Evolutionary conservation across 768 basidiomycete species (phyloP), one percentile per base, ranked within the genome.

Genomic region (Mycena alexandri): DNA sequence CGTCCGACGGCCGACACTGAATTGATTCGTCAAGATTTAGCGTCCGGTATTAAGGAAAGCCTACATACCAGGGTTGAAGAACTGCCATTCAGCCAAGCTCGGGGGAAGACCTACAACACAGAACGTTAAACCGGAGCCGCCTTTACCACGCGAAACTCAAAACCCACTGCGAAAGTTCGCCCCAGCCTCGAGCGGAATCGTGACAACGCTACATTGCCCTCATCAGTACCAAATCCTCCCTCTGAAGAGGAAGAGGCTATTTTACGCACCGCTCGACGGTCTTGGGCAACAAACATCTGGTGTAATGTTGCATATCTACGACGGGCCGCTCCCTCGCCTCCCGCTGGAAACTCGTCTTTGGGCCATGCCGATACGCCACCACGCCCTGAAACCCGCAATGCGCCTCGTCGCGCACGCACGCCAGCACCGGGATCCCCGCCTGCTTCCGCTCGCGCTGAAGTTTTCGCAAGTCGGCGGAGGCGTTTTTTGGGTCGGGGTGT

Each of bases 81-180:
- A 77, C 46, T 89, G 87, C 87, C 88, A 93, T 68, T 93, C 87
- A 61, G 81, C 82, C 36, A 85, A 78, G 24, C 83, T 74, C 24
- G 78, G 70, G 7, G 78, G 78, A 29, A 91, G 75, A 46, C 73
- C 88, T 90, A 57, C 9, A 67, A 19, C 4, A 34, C 68, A 67
- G 9, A 53, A 24, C 38, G 50, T 33, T 33, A 12, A 64, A 33
- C 38, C 38, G 38, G 4, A 38, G 38, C 38, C 38, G 10, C 14
- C 38, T 38, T 38, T 38, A 61, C 57, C 65, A 16, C 24, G 46
- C 11, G 4, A 34, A 8, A 21, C 29, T 9, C 13, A 50, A 21
- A 33, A 71, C 81, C 29, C 70, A 92, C 92, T 73, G 63, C 86
- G 82, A 74, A 91, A 93, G 74, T 93, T 90, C n/a, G 91, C 90